Evolutionary conservation across 148 eudicot genomes (phyloP).

Genomic region (Camellia japonica): DNA sequence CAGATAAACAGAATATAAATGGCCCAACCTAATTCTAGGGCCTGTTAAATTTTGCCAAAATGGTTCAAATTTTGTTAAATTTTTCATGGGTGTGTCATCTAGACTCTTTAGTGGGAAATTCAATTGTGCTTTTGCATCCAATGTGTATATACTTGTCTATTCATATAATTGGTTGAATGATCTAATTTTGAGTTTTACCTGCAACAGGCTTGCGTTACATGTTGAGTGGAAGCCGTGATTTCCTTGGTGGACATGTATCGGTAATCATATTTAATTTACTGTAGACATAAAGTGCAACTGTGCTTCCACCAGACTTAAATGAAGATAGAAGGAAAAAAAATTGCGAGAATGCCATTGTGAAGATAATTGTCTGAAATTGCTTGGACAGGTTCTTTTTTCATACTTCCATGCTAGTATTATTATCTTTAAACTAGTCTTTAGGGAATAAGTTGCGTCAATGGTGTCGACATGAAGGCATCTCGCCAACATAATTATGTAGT

Average conservation of each 20-base stretch:
- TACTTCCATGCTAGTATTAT: conserved; percentile 8
- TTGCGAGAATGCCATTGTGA: conserved; percentile 5
- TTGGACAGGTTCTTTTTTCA: conserved; percentile 9
- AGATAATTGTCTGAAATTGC: conserved; percentile 9
- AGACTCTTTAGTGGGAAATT: background rate
- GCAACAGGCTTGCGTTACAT: conserved; percentile 3
- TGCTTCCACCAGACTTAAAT: background rate
- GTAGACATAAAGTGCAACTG: background rate
- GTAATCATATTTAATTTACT: background rate
- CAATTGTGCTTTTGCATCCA: background rate
- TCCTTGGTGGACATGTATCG: background rate
- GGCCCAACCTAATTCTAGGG: no score
- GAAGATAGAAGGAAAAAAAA: background rate
- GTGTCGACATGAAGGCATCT: conserved; percentile 5
- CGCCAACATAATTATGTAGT: conserved; percentile 12
- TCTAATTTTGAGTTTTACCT: conserved; percentile 6
- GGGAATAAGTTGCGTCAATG: conserved; percentile 14
- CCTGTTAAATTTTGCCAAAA: no score
- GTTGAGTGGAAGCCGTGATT: background rate
- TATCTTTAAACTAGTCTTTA: conserved; percentile 4
- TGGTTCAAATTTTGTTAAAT: no score
- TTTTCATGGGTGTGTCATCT: no score
- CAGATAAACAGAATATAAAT: no score
- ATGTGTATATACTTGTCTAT: background rate
- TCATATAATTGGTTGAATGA: background rate